Base-by-base conservation (phyloP, 306 rosid species). In the Pterocarpus santalinus region DNA sequence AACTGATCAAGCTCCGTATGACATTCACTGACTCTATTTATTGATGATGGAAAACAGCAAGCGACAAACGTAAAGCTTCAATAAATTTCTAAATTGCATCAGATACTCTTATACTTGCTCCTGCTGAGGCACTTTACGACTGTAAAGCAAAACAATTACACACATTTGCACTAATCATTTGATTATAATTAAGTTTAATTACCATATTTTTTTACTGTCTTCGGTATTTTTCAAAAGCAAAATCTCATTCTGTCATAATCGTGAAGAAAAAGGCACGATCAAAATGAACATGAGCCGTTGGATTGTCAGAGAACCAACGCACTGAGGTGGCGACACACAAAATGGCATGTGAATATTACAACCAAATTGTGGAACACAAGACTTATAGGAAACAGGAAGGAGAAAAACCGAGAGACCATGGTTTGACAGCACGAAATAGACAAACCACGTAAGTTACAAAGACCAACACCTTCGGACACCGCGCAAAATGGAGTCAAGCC, bases 281-380 rank as follows among this genome's bases (percentile, higher is more conserved):
- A 72, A 38, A 56, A 7, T 76, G 39, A 79, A 44, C 1, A 36
- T 72, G 46, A 82, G 55, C 77, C 84, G 78, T 83, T 46, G 73
- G 73, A 80, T 47, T 33, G 9, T 38, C 41, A 38, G 41, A 43
- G 52, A 53, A 5, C 61, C 75, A 43, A 44, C 28, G 71, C 39
- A 12, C 14, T 39, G 65, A 30, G 14, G 60, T 33, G 44, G 39
- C 47, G 22, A 44, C 63, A 15, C 35, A 57, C 72, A 70, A 49
- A 0, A 46, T 76, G 73, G 49, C 83, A 75, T 22, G 85, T 39
- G 57, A 44, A 71, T 38, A 43, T 46, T 51, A 51, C 69, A 49
- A 65, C 30, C 58, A 55, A 15, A 67, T 66, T 57, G 72, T 30
- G 80, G 33, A 75, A 39, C 75, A 86, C 89, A 77, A 86, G 79